Percentiles rank a stretch among this genome's conserved stretches.
phyloP scores from a whole-genome alignment of 805 yeast genomes.

The Kodamaea leandrae region DNA sequence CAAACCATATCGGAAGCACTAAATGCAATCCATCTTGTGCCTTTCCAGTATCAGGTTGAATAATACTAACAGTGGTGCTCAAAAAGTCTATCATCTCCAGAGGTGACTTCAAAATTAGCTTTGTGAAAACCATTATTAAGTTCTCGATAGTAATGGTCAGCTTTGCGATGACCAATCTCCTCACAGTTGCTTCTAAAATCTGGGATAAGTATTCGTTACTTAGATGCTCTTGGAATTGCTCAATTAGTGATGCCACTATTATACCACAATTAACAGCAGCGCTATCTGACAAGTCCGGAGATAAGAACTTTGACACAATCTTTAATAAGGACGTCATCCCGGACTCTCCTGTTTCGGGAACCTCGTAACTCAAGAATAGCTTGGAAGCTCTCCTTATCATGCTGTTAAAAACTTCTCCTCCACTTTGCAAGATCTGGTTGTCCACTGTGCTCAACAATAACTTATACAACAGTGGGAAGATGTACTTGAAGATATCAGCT shows the following conservation, averaged over 20 bases:
- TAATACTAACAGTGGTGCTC: slow-evolving; percentile 32
- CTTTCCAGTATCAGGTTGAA: slow-evolving; percentile 18
- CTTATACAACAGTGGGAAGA: slow-evolving; percentile 43
- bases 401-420: slow-evolving; percentile 70
- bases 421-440: slow-evolving; percentile 72
- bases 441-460: slow-evolving; percentile 53
- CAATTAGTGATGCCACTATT: slow-evolving; percentile 58
- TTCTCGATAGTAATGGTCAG: slow-evolving; percentile 76
- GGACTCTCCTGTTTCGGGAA: slow-evolving; percentile 32
- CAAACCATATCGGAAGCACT: slow-evolving; percentile 79
- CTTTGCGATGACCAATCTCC: slow-evolving; percentile 61
- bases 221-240: slow-evolving; percentile 44
- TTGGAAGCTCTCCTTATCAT: slow-evolving; percentile 46
- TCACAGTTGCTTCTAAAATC: slow-evolving; percentile 71
- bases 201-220: slow-evolving; percentile 44
- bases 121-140: slow-evolving; percentile 71
- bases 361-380: slow-evolving; percentile 30
- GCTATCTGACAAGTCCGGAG: slow-evolving; percentile 70
- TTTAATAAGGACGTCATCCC: slow-evolving; percentile 60
- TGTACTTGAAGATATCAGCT: slow-evolving; percentile 36
- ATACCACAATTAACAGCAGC: slow-evolving; percentile 80
- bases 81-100: slow-evolving; percentile 63
- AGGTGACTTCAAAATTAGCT: slow-evolving; percentile 62
- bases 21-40: slow-evolving; percentile 46
- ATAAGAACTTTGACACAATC: slow-evolving; percentile 65